Evolutionary conservation across 805 yeast genomes (phyloP).

Genomic region (Pichia cabralensis): DNA sequence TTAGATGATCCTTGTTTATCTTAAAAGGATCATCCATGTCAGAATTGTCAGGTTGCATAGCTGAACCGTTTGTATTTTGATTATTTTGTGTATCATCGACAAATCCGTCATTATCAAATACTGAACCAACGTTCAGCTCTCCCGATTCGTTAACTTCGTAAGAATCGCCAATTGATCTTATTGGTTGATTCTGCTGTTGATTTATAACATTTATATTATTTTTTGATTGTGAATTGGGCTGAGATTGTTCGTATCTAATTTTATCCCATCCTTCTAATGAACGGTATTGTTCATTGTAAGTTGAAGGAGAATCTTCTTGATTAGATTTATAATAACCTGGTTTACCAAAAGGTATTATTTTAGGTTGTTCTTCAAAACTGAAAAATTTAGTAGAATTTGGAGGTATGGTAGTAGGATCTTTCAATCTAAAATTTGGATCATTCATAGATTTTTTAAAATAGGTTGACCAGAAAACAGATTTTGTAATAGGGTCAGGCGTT

Average conservation of each 20-base stretch:
- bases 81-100: no score
- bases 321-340: constrained; percentile 8
- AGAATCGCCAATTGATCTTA: constrained; percentile 5
- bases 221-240: not conserved
- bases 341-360: constrained; percentile 8
- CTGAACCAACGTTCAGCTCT: no score
- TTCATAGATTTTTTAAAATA: constrained; percentile 43
- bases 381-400: constrained; percentile 4
- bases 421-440: constrained; percentile 41
- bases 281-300: constrained; percentile 4
- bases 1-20: constrained; percentile 2
- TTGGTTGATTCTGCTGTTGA: not conserved
- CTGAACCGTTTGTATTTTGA: no score
- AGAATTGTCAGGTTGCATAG: no score
- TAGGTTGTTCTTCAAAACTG: constrained; percentile 3
- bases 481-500: constrained; percentile 20
- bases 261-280: constrained; percentile 16
- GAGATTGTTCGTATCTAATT: constrained; percentile 7
- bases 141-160: no score
- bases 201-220: no score
- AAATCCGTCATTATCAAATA: no score
- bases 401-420: constrained; percentile 40
- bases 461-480: constrained; percentile 32
- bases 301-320: not conserved
- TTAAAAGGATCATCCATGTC: no score